A percentile compares a stretch with the other conserved stretches of the same genome.
phyloP scores from a whole-genome alignment of 352 stramenopile species.

The Phytophthora pistaciae region DNA sequence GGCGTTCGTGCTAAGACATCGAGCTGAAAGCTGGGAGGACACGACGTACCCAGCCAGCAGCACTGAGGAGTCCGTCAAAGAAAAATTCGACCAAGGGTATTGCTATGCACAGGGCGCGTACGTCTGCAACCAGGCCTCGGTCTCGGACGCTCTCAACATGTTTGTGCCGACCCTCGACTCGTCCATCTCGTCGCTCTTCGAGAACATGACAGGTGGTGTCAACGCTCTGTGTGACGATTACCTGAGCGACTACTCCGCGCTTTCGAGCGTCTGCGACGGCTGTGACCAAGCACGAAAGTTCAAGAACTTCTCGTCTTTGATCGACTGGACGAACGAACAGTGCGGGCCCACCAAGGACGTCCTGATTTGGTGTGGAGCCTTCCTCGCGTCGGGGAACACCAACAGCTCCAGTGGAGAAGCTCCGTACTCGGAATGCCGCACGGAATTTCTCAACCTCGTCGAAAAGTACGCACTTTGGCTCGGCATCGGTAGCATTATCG shows the following conservation, averaged over 20 bases:
- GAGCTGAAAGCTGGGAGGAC: conserved; percentile 54
- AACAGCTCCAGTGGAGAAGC: conserved; percentile 44
- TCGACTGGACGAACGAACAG: conserved; percentile 86
- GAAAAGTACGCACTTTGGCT: conserved; percentile 49
- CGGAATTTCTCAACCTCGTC: conserved; percentile 58
- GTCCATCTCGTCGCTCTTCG: conserved; percentile 44
- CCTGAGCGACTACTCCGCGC: conserved; percentile 36
- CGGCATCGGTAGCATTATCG: conserved; percentile 48
- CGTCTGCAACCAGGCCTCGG: conserved; percentile 69
- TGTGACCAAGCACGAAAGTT: conserved; percentile 68
- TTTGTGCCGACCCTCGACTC: conserved; percentile 55
- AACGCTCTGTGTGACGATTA: conserved; percentile 70
- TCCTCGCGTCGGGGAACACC: conserved; percentile 41
- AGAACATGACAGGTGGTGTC: conserved; percentile 65
- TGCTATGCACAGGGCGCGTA: conserved; percentile 81
- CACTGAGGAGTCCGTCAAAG: conserved; percentile 61
- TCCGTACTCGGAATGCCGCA: conserved; percentile 62
- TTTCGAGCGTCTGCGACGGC: conserved; percentile 58
- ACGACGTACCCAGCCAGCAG: conserved; percentile 56
- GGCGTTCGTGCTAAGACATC: conserved; percentile 55
- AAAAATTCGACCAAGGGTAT: conserved; percentile 72
- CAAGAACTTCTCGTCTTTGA: conserved; percentile 68
- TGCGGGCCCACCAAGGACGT: conserved; percentile 60
- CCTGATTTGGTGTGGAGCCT: conserved; percentile 71
- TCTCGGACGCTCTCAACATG: conserved; percentile 60